Evolutionary conservation across 2,329 filamentous ascomycete species (phyloP).

Genomic region (Sphaerostilbella broomeana): DNA sequence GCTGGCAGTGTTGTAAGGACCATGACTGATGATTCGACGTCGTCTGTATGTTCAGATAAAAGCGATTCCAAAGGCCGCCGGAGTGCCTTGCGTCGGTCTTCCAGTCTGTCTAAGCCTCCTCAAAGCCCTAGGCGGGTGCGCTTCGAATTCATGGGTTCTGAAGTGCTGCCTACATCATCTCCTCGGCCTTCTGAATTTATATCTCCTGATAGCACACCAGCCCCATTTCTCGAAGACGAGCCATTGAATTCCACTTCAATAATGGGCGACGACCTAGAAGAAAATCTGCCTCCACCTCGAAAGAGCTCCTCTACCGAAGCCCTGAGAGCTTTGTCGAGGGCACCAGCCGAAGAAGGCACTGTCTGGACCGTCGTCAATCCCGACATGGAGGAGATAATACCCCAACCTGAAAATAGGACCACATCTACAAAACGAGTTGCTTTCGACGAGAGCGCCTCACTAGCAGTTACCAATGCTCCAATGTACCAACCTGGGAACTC

Average conservation of each 20-base stretch:
- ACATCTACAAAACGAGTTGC: neutral
- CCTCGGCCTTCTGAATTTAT: constrained; percentile 36
- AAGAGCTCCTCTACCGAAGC: constrained; percentile 52
- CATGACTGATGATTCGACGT: constrained; percentile 41
- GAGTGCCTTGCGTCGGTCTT: constrained; percentile 53
- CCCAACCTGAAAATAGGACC: constrained; percentile 11
- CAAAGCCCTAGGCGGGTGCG: constrained; percentile 56
- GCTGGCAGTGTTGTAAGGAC: constrained; percentile 28
- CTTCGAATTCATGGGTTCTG: constrained; percentile 53
- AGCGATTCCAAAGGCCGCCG: constrained; percentile 44
- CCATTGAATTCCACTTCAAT: constrained; percentile 25
- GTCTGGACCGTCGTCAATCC: constrained; percentile 46
- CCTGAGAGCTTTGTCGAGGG: constrained; percentile 44
- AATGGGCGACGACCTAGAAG: constrained; percentile 33
- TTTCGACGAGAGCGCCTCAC: neutral
- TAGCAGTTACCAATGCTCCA: neutral
- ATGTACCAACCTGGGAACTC: neutral
- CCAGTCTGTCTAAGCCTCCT: constrained; percentile 42
- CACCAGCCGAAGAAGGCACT: constrained; percentile 43
- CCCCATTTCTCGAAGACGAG: constrained; percentile 21
- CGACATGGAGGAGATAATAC: constrained; percentile 22
- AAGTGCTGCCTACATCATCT: constrained; percentile 54
- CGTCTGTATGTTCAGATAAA: constrained; percentile 46
- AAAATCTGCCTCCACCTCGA: constrained; percentile 39
- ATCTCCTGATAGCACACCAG: constrained; percentile 21